Base-by-base conservation (phyloP, 192 early-diverging fungal genomes). In the Linnemannia exigua region DNA sequence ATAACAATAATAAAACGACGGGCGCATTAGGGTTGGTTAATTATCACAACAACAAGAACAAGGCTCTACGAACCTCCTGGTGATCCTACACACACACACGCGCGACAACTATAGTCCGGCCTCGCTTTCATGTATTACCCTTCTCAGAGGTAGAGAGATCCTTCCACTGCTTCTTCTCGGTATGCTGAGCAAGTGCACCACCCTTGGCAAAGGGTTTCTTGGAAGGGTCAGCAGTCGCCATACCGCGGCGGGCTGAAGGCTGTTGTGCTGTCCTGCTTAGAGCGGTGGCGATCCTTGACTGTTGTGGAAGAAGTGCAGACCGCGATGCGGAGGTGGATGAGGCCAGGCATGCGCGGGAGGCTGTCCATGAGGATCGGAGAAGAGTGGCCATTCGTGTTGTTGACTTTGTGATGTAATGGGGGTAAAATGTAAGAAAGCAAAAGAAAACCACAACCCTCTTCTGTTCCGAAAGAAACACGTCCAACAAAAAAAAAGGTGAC, bases 121-220 rank as follows among this genome's bases (percentile, higher is more conserved):
- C 12, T 31, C 25, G 8, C 28, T 25, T 5, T 54, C 9, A 11
- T 5, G 22, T 25, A 5, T 20, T 72, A 89, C 90, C 88, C 78
- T 91, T 91, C 69, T 91, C 87, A 8, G 89, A 80, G 28, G 87
- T 82, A 47, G 87, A 83, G 19, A 91, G 79, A 35, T 91, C 90
- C 48, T 90, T 88, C 90, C 90, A 91, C 25, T 88, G 75, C 44
- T 90, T 90, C 75, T 80, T 76, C 20, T 82, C 79, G 11, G 84
- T 80, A 46, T 63, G 74, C 9, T 86, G 84, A 48, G 84, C 79
- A 31, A 86, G 54, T 8, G 83, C 83, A 28, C 73, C 41, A 7
- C 58, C 58, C 15, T n/a, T 15, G 38, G 63, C 37, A 37, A 79
- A 67, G 41, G 77, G 78, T 73, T 58, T 48, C 38, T 85, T 74